These are phyloP conservation scores for Cornus kousa DNA, from an alignment of 148 eudicot species.

Conservation along the genomic window DNA sequence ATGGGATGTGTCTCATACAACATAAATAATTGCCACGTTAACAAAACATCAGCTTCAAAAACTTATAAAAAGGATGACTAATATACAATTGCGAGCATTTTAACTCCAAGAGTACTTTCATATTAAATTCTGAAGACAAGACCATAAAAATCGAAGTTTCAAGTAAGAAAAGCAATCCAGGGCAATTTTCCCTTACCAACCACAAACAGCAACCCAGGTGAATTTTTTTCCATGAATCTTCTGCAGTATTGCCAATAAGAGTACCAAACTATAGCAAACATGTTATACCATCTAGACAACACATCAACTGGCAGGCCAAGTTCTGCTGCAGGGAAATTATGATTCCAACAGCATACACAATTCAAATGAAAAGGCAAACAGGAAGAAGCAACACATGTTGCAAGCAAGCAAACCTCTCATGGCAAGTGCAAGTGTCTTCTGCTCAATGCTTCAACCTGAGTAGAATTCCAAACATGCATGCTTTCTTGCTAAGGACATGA, in stretches of 20 bases:
- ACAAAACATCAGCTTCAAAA: conserved; percentile 30
- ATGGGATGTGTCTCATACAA: conserved; percentile 31
- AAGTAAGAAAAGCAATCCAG: conserved; percentile 45
- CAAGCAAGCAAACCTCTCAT: conserved; percentile 8
- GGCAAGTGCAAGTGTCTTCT: not conserved
- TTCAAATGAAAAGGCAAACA: conserved; percentile 32
- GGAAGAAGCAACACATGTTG: conserved; percentile 23
- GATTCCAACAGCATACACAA: conserved; percentile 30
- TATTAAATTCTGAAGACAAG: conserved; percentile 8
- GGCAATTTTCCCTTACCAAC: conserved; percentile 80
- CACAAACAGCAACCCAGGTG: conserved; percentile 68
- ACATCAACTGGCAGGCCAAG: conserved; percentile 51
- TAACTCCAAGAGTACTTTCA: not conserved
- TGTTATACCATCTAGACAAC: conserved; percentile 45
- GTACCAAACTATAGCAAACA: conserved; percentile 52
- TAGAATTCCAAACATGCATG: conserved; percentile 8
- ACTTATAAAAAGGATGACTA: not conserved
- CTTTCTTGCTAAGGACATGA: conserved; percentile 3
- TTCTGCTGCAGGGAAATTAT: conserved; percentile 43
- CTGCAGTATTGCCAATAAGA: conserved; percentile 64
- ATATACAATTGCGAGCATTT: not conserved
- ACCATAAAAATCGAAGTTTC: conserved; percentile 16
- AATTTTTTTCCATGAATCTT: conserved; percentile 57
- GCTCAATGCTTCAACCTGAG: conserved; percentile 11
- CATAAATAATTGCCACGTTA: conserved; percentile 21